Conservation (phyloP, 768 basidiomycete genomes). For the Pleurotus citrinopileatus region DNA sequence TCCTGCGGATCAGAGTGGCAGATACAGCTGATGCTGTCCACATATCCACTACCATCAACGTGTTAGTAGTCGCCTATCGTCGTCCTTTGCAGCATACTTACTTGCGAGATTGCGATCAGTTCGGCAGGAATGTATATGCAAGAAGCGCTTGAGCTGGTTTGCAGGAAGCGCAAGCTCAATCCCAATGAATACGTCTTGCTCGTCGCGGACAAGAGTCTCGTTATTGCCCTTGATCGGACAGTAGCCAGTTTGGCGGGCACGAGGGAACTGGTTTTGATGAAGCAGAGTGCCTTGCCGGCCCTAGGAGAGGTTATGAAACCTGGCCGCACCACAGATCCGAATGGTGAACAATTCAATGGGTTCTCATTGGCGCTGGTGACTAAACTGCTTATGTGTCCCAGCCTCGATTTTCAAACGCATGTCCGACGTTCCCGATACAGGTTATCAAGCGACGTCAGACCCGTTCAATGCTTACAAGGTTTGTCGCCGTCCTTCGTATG, state of each 20-base stretch:
- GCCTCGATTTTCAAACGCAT: conserved; percentile 93
- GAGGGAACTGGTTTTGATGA: conserved; percentile 77
- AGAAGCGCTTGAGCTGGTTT: conserved; percentile 87
- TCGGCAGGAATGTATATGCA: conserved; percentile 96
- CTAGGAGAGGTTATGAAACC: conserved; percentile 66
- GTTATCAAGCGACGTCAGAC: conserved; percentile 65
- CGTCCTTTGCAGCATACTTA: neutral
- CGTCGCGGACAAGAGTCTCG: conserved; percentile 62
- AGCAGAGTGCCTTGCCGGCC: conserved; percentile 69
- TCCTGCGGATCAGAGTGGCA: conserved; percentile 78
- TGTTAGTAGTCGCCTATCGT: conserved; percentile 53
- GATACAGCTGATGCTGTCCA: conserved; percentile 82
- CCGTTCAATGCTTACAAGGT: conserved; percentile 87
- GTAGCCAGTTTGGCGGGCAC: conserved; percentile 94
- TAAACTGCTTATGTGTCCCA: conserved; percentile 21
- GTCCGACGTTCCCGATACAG: conserved; percentile 67
- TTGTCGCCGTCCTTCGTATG: too few species aligned
- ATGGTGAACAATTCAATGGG: conserved; percentile 50
- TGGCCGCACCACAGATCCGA: conserved; percentile 84
- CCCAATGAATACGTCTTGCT: conserved; percentile 84
- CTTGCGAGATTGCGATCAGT: conserved; percentile 33
- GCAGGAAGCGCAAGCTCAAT: conserved; percentile 65
- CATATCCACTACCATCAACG: conserved; percentile 86
- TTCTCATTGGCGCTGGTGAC: neutral
- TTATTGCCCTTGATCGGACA: conserved; percentile 90